phyloP scores from a whole-genome alignment of 805 yeast genomes.

The Wickerhamiella australiensis region DNA sequence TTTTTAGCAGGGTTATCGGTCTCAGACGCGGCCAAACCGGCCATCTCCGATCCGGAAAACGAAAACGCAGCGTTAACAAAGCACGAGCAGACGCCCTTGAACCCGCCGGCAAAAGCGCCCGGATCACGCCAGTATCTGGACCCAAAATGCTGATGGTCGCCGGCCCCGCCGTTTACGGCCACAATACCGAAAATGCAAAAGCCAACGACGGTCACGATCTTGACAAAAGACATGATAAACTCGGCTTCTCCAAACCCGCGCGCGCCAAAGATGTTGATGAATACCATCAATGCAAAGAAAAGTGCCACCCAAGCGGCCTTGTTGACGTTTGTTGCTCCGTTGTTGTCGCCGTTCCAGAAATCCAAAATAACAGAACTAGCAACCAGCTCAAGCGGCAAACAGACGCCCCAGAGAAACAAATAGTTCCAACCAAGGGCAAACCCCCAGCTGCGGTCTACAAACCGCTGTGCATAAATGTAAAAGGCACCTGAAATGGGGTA shows the following conservation, averaged over 20 bases:
- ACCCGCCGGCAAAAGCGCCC: constrained; percentile 49
- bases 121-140: constrained; percentile 51
- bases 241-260: constrained; percentile 57
- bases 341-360: constrained; percentile 37
- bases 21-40: constrained; percentile 60
- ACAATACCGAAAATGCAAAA: constrained; percentile 50
- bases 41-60: constrained; percentile 54
- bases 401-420: constrained; percentile 46
- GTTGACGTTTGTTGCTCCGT: constrained; percentile 30
- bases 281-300: constrained; percentile 39
- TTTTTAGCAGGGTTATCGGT: constrained; percentile 48
- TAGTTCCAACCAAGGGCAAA: constrained; percentile 63
- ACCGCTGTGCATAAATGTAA: constrained; percentile 43
- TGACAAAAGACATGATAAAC: constrained; percentile 44
- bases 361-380: constrained; percentile 44
- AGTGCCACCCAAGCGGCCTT: constrained; percentile 48
- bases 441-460: constrained; percentile 51
- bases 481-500: constrained; percentile 50
- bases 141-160: constrained; percentile 41
- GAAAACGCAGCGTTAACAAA: constrained; percentile 58
- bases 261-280: constrained; percentile 46
- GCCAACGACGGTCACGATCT: constrained; percentile 48
- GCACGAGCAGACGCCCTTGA: constrained; percentile 53
- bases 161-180: constrained; percentile 46
- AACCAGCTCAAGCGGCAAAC: constrained; percentile 51